Conservation (phyloP, 192 early-diverging fungal species). For the Umbelopsis isabellina region DNA sequence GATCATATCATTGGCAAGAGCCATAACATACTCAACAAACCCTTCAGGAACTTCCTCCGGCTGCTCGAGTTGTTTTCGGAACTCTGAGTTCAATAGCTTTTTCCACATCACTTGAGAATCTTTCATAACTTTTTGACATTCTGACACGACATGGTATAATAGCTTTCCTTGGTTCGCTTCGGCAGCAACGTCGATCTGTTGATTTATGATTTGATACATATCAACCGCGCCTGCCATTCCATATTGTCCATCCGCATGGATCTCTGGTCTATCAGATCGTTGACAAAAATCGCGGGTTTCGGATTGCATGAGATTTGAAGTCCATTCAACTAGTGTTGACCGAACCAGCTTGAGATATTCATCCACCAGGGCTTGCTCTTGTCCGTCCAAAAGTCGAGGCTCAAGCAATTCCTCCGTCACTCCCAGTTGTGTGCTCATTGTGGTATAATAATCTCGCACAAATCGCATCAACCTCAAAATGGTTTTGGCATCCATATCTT, state of each 20-base stretch:
- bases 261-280: constrained; percentile 72
- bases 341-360: constrained; percentile 93
- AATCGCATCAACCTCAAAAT: constrained; percentile 88
- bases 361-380: constrained; percentile 86
- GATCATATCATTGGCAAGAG: constrained; percentile 94
- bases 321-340: constrained; percentile 89
- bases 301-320: constrained; percentile 82
- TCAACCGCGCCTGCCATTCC: constrained; percentile 81
- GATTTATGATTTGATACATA: constrained; percentile 97
- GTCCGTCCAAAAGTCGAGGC: constrained; percentile 90
- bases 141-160: constrained; percentile 80
- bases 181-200: constrained; percentile 91
- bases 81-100: constrained; percentile 73
- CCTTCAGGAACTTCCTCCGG: constrained; percentile 80
- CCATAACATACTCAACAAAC: constrained; percentile 94
- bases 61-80: constrained; percentile 76
- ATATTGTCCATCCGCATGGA: constrained; percentile 79
- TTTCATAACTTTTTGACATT: constrained; percentile 82
- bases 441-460: constrained; percentile 90
- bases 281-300: constrained; percentile 82
- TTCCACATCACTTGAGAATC: constrained; percentile 86
- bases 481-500: constrained; percentile 82
- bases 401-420: constrained; percentile 88
- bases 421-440: constrained; percentile 85
- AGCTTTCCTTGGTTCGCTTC: constrained; percentile 88